A percentile compares a stretch with the other conserved stretches of the same genome.
These are phyloP conservation scores for Ballota nigra DNA, from an alignment of 257 asterid species.

Conservation along the genomic window DNA sequence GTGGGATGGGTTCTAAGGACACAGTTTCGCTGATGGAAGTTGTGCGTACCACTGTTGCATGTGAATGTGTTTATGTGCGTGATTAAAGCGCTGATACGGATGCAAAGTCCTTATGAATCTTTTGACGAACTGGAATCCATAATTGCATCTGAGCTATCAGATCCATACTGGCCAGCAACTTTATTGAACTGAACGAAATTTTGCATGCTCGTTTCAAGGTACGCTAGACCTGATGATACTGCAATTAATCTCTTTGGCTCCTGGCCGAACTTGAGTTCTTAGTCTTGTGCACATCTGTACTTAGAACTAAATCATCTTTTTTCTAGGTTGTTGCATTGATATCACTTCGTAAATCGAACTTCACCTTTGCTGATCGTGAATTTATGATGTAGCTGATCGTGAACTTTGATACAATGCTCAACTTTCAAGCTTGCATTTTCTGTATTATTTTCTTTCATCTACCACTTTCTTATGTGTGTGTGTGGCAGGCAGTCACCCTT, in stretches of 20 bases:
- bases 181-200: slow-evolving; percentile 79
- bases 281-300: slow-evolving; percentile 1
- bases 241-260: neutral
- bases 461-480: slow-evolving; percentile 34
- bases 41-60: slow-evolving; percentile 96
- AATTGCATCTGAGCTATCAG: slow-evolving; percentile 95
- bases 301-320: neutral
- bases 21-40: slow-evolving; percentile 97
- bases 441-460: neutral
- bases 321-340: neutral
- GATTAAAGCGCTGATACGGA: slow-evolving; percentile 97
- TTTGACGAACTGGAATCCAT: slow-evolving; percentile 95
- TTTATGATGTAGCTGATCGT: neutral
- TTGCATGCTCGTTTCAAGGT: slow-evolving; percentile 99
- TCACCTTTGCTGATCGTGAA: neutral
- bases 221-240: slow-evolving; percentile 17
- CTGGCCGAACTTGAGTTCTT: slow-evolving; percentile 9
- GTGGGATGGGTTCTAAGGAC: slow-evolving; percentile 72
- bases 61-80: slow-evolving; percentile 99
- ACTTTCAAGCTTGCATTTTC: neutral
- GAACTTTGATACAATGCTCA: neutral
- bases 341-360: neutral
- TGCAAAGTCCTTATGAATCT: slow-evolving; percentile 97
- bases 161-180: slow-evolving; percentile 95
- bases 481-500: slow-evolving; percentile 99